Conservation (phyloP, 75 land plant species). For the Pinus taeda region DNA sequence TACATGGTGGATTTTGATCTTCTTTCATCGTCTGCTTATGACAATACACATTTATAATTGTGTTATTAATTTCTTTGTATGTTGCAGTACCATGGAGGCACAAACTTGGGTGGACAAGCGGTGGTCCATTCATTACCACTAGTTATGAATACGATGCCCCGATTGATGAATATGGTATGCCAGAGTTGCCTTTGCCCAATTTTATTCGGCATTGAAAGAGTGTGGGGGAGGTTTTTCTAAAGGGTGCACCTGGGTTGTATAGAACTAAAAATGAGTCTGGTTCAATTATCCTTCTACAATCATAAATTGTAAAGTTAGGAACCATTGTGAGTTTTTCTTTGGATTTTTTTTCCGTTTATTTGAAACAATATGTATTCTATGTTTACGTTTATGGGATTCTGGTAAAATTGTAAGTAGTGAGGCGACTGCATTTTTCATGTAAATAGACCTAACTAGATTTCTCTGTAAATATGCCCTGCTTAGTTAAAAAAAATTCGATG, state of each 20-base stretch:
- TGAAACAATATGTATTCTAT: neutral
- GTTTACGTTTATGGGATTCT: too few species aligned
- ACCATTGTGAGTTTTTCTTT: neutral
- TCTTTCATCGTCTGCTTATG: neutral
- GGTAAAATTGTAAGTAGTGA: too few species aligned
- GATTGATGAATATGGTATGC: conserved; percentile 67
- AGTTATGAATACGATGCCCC: conserved; percentile 85
- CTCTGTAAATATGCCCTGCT: too few species aligned
- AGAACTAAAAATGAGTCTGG: too few species aligned
- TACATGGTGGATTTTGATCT: conserved; percentile 55
- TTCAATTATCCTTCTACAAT: neutral
- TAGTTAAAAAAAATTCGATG: too few species aligned
- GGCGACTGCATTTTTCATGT: too few species aligned
- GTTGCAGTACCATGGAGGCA: conserved; percentile 64
- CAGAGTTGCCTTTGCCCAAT: neutral
- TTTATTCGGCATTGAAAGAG: neutral
- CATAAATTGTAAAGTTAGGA: neutral
- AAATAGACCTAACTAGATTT: too few species aligned
- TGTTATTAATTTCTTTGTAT: neutral
- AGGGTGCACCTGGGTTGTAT: neutral
- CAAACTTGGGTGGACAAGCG: conserved; percentile 72
- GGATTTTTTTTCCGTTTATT: neutral
- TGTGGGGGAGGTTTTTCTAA: neutral
- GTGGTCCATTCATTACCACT: conserved; percentile 71
- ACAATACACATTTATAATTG: neutral